Evolutionary conservation across 192 early-diverging fungal genomes (phyloP).

Genomic region (Backusella macrospora): DNA sequence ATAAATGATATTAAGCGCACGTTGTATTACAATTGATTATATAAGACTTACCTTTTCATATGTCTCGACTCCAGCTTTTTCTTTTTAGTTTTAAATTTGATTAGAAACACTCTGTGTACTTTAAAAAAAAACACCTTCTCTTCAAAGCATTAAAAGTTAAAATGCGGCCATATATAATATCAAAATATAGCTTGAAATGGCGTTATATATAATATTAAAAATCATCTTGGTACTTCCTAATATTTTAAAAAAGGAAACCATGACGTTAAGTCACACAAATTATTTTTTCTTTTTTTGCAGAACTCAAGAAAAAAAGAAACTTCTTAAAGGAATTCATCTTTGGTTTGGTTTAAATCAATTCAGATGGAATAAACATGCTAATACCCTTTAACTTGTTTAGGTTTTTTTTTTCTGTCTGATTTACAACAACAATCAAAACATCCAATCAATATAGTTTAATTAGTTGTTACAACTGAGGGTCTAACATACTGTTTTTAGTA

Average conservation of each 20-base stretch:
- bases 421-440: slow-evolving; percentile 1
- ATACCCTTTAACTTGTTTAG: not conserved
- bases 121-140: too few relatives aligned
- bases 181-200: too few relatives aligned
- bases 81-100: too few relatives aligned
- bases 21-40: too few relatives aligned
- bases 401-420: not conserved
- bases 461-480: not conserved
- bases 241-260: not conserved
- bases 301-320: not conserved
- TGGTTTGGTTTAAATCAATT: not conserved
- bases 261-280: not conserved
- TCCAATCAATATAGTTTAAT: slow-evolving; percentile 9
- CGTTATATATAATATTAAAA: too few relatives aligned
- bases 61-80: too few relatives aligned
- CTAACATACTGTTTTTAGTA: slow-evolving; percentile 5
- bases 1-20: too few relatives aligned
- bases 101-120: too few relatives aligned
- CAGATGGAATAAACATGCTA: not conserved
- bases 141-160: too few relatives aligned
- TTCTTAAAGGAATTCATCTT: not conserved
- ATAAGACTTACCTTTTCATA: too few relatives aligned
- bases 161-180: too few relatives aligned
- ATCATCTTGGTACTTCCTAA: too few relatives aligned
- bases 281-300: not conserved